phyloP scores from a whole-genome alignment of 495 filamentous ascomycete species.

The Cryomyces antarcticus region DNA sequence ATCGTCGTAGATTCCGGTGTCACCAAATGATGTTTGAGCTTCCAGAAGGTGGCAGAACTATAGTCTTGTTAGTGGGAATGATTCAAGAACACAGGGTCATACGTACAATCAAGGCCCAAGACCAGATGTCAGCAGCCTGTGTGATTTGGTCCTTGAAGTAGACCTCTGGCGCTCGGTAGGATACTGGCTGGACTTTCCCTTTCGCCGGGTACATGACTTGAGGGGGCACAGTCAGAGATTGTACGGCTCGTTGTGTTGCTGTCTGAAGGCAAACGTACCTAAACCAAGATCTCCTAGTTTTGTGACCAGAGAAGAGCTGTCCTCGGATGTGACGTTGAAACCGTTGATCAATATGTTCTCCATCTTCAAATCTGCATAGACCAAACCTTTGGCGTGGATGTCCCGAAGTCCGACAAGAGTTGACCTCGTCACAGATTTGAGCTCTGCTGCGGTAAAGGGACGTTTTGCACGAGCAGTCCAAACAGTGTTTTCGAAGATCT shows the following conservation, averaged over 20 bases:
- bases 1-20: conserved; percentile 5
- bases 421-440: not conserved
- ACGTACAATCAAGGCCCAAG: conserved; percentile 1
- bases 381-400: conserved; percentile 2
- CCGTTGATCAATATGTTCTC: conserved; percentile 6
- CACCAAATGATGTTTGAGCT: conserved; percentile 1
- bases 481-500: conserved; percentile 3
- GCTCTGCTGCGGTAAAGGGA: conserved; percentile 3
- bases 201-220: conserved; percentile 1
- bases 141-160: conserved; percentile 4
- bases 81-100: too few relatives aligned
- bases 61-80: too few relatives aligned
- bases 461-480: conserved; percentile 3
- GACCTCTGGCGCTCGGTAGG: conserved; percentile 6
- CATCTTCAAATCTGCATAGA: conserved; percentile 8
- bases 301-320: not conserved
- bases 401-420: conserved; percentile 1
- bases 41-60: conserved; percentile 4
- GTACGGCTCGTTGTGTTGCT: too few relatives aligned
- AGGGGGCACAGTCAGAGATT: too few relatives aligned
- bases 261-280: too few relatives aligned
- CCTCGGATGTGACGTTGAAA: not conserved
- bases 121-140: conserved; percentile 4
- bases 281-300: conserved; percentile 5
- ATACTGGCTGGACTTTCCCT: conserved; percentile 4